A percentile compares a stretch with the other conserved stretches of the same genome.
These are phyloP conservation scores for Mycena metata DNA, from an alignment of 768 basidiomycete species.

Conservation along the genomic window DNA sequence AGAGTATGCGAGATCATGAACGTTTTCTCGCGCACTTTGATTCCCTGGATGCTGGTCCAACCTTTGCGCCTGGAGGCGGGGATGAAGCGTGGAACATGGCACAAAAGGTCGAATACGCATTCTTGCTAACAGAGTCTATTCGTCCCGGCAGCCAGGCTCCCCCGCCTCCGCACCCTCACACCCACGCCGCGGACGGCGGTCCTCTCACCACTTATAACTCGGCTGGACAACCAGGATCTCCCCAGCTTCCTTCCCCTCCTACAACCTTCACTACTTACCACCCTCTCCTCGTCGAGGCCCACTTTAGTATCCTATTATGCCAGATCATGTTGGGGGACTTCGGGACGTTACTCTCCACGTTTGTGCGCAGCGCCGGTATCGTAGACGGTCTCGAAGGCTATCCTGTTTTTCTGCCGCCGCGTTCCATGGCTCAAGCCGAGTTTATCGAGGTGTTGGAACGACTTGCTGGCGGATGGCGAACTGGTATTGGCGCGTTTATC, in stretches of 20 bases:
- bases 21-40: constrained; percentile 89
- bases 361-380: constrained; percentile 73
- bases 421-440: constrained; percentile 92
- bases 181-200: constrained; percentile 27
- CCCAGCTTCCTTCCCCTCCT: constrained; percentile 56
- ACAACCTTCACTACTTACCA: constrained; percentile 91
- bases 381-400: constrained; percentile 90
- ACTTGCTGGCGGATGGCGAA: constrained; percentile 81
- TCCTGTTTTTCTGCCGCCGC: constrained; percentile 87
- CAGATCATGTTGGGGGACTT: constrained; percentile 86
- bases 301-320: constrained; percentile 83
- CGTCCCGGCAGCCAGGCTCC: constrained; percentile 69
- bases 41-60: constrained; percentile 66
- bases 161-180: constrained; percentile 39
- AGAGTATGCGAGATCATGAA: constrained; percentile 87
- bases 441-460: constrained; percentile 89
- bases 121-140: constrained; percentile 74
- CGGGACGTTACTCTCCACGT: constrained; percentile 68
- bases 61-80: constrained; percentile 50
- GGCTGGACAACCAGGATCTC: neutral
- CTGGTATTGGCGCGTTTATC: constrained; percentile 73
- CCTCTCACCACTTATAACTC: constrained; percentile 22
- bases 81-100: constrained; percentile 54
- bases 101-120: constrained; percentile 74
- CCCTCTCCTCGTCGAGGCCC: constrained; percentile 89